A percentile compares a stretch with the other conserved stretches of the same genome.
phyloP scores from a whole-genome alignment of 257 asterid genomes.

The Solanum chiquidenum region DNA sequence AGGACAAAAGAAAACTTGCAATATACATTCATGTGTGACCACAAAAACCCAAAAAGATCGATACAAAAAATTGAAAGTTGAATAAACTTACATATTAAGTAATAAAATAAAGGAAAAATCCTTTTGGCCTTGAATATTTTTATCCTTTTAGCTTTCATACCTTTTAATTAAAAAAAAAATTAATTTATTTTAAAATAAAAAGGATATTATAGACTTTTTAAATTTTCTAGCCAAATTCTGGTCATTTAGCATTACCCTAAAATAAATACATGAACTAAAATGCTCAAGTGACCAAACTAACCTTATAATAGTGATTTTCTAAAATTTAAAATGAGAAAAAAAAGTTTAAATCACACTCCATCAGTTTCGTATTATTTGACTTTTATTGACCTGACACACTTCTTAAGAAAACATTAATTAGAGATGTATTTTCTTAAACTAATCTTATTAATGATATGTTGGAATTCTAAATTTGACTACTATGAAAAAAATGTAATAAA shows the following conservation, averaged over 20 bases:
- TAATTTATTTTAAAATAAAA: too few relatives aligned
- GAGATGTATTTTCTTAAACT: too few relatives aligned
- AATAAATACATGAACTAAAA: neutral
- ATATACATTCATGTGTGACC: neutral
- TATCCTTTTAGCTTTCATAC: too few relatives aligned
- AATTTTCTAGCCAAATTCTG: too few relatives aligned
- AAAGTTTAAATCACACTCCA: neutral
- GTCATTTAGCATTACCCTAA: too few relatives aligned
- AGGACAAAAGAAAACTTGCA: neutral
- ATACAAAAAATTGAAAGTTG: neutral
- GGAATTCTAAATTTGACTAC: neutral
- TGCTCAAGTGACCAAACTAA: neutral
- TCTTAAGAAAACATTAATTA: too few relatives aligned
- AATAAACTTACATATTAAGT: neutral
- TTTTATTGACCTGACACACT: too few relatives aligned
- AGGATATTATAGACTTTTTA: too few relatives aligned
- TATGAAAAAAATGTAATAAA: neutral
- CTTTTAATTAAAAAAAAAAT: too few relatives aligned
- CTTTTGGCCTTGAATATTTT: too few relatives aligned
- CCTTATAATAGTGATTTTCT: neutral
- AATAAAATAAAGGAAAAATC: too few relatives aligned
- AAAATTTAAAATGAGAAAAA: neutral
- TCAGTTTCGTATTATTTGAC: too few relatives aligned
- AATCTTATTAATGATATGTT: neutral
- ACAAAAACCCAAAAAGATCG: neutral